Evolutionary conservation across 2,329 filamentous ascomycete species (phyloP), one percentile per base, ranked within the genome.

Genomic region (Sodiomyces alkalinus): DNA sequence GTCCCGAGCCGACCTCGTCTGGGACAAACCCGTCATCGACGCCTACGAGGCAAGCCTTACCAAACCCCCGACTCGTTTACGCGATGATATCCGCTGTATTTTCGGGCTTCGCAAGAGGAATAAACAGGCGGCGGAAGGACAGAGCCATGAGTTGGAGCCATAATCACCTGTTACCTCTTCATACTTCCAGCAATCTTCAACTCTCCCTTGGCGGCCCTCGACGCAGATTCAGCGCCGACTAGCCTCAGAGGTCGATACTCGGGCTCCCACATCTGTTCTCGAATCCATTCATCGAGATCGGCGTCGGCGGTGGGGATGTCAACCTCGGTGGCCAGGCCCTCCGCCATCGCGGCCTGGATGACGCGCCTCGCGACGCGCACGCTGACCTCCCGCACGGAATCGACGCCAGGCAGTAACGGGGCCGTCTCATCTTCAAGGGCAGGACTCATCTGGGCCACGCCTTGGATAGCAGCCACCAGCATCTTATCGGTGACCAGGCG

Each of bases 241-340:
- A 61, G 56, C 45, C 61, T 65, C 39, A 83, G 46, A 2, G 69
- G 66, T 16, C 78, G 52, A 46, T 86, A 87, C 27, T 60, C 62
- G 0, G 80, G 64, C 36, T 77, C 58, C 80, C 80, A 86, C 80
- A 86, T 86, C 58, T 85, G 80, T 53, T 74, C 74, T 16, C 62
- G 49, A 33, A 86, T 74, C 80, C 80, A 87, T 32, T 67, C 65
- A 31, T 80, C 72, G 19, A 82, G 41, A 3, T 71, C 64, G 0
- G 43, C 54, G 2, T 70, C 53, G 3, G 57, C 46, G 0, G 43
- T 41, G 0, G 81, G 82, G 24, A 92, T 86, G 0, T 53, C 64
- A 33, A 69, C 45, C 39, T 75, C 64, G 32, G 69, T 68, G 0
- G 75, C 72, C 12, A 87, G 51, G 0, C 65, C 74, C 34, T 90